Percentiles rank a stretch among this genome's conserved stretches.
Evolutionary conservation across 2,329 filamentous ascomycete species (phyloP).

Genomic region (Parastagonospora avenae): DNA sequence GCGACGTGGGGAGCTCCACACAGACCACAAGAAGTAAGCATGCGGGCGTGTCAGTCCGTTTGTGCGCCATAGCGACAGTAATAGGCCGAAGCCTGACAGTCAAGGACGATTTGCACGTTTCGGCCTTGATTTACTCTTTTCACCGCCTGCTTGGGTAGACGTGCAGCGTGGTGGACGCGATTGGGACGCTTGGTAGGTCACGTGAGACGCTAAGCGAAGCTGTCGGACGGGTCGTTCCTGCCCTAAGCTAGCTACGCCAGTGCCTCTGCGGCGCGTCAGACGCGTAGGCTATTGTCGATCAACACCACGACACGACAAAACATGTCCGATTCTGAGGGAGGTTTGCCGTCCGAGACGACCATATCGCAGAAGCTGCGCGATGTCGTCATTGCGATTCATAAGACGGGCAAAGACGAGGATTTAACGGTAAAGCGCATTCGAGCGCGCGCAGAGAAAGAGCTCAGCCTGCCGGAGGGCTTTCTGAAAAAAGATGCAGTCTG

Average conservation of each 20-base stretch:
- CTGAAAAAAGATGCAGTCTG: constrained; percentile 60
- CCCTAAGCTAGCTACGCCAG: no score
- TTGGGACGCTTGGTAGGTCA: constrained; percentile 13
- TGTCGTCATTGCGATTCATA: constrained; percentile 48
- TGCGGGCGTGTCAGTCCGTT: neutral
- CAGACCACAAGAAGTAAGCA: constrained; percentile 4
- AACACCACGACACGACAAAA: constrained; percentile 13
- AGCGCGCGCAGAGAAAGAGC: constrained; percentile 55
- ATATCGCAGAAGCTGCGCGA: constrained; percentile 50
- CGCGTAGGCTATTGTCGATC: constrained; percentile 13
- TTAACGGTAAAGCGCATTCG: constrained; percentile 64
- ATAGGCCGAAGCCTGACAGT: no score
- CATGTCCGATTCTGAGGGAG: constrained; percentile 41
- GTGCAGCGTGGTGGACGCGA: constrained; percentile 7
- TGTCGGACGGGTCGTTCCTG: no score
- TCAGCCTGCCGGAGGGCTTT: constrained; percentile 60
- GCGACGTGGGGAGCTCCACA: constrained; percentile 6
- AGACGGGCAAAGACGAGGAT: constrained; percentile 53
- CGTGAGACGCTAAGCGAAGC: constrained; percentile 17
- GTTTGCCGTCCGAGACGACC: constrained; percentile 40
- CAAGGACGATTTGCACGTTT: no score
- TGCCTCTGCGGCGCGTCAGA: no score
- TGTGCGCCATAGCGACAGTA: no score
- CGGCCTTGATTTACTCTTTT: neutral
- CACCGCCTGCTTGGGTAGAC: neutral